These are phyloP conservation scores for Craspedostauros australis DNA, from an alignment of 108 stramenopile species.

Conservation along the genomic window DNA sequence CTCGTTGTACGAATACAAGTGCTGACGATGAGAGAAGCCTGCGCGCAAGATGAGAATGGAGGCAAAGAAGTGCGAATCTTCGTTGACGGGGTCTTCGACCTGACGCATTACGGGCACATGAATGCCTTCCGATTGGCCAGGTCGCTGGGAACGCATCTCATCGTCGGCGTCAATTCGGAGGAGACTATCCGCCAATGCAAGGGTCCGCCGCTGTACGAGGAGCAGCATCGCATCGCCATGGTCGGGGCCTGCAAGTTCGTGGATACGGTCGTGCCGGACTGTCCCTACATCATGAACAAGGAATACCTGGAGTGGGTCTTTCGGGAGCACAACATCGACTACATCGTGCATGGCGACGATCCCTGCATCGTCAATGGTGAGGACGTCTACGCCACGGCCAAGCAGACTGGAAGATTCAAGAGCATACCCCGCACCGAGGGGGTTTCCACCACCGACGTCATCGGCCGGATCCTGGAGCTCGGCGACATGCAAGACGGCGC, in stretches of 20 bases:
- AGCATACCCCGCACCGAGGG: conserved; percentile 98
- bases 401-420: conserved; percentile 68
- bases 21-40: no score
- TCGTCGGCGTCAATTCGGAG: conserved; percentile 98
- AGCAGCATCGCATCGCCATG: conserved; percentile 88
- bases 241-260: conserved; percentile 97
- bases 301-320: conserved; percentile 93
- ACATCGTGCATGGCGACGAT: conserved; percentile 97
- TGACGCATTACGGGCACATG: conserved; percentile 99
- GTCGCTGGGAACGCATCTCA: conserved; percentile 90
- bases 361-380: conserved; percentile 95
- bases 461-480: conserved; percentile 96
- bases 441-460: conserved; percentile 98
- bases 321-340: conserved; percentile 83
- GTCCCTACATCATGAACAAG: conserved; percentile 95
- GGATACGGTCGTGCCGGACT: conserved; percentile 92
- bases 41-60: conserved; percentile 8
- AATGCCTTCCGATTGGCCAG: conserved; percentile 97
- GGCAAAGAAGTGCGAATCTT: conserved; percentile 80
- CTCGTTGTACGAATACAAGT: no score
- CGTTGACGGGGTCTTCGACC: conserved; percentile 98
- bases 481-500: conserved; percentile 38
- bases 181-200: conserved; percentile 91
- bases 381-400: conserved; percentile 85
- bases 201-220: conserved; percentile 93